Evolutionary conservation across 805 yeast species (phyloP), one percentile per base, ranked within the genome.

Genomic region (Teunomyces cretensis): DNA sequence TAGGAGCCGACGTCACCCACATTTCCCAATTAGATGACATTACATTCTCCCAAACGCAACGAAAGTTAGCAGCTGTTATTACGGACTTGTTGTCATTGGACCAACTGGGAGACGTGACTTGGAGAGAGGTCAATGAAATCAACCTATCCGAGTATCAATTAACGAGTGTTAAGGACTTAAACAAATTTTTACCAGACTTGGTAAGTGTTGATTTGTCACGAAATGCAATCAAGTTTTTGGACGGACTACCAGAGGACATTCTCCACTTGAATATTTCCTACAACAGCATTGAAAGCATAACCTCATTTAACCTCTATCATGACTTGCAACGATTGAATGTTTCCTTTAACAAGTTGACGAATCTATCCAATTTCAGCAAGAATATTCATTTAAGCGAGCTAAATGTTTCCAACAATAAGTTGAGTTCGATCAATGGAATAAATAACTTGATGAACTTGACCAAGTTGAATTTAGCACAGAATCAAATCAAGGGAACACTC

Each of bases 31-130:
- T 76, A 5, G 62, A 64, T 9, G 75, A 76, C 38, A 43, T 75
- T 3, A 74, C 83, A 2, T 79, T 79, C 51, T 65, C 80, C 1
- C 75, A 76, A 49, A 67, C 78, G 0, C 71, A 71, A 45, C 67
- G 59, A 40, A 61, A 61, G 11, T 54, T 79, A 31, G 78, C 77
- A 3, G 62, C 78, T 6, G 67, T 75, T 2, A 68, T 79, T 22
- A 76, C 78, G 1, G 75, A 73, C 30, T 53, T 59, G 2, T 60
- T 74, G 40, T 67, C 78, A 1, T 60, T 56, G 2, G 64, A 59
- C 8, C 58, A 62, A 7, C 58, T 67, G 6, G 60, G 67, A 1
- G 57, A 64, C 17, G 63, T 64, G 3, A 61, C 67, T 40, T 79
- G 84, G 84, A 65, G 67, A 28, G 50, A 51, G 11, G 58, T 79